Evolutionary conservation across 768 basidiomycete species (phyloP), one percentile per base, ranked within the genome.

Genomic region (Chiua virens): DNA sequence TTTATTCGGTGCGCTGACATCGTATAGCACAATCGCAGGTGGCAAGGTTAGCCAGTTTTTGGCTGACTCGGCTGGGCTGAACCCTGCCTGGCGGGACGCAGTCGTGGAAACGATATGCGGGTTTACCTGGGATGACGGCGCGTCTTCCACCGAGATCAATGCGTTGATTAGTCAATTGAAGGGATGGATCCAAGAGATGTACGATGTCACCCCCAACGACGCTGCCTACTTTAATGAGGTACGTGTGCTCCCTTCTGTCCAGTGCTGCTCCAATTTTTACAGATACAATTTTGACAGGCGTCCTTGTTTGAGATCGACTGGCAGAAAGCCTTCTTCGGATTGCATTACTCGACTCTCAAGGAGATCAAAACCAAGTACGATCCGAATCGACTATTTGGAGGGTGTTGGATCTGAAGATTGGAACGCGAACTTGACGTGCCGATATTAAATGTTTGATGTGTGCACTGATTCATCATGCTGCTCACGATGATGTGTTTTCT

Each of bases 151-250:
- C 2, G 59, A 54, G 1, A 66, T 71, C 11, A 20, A 23, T 7
- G 42, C 37, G 8, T 8, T 42, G 21, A 45, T 57, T 22, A 17
- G 51, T 3, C 58, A 62, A 8, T 11, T 62, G 1, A 40, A 42
- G 4, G 39, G 21, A 9, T 43, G 28, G 50, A 58, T 63, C 18
- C 34, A 52, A 27, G 25, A 5, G 4, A 34, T 30, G 37, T 53
- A 59, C 9, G 69, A 70, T 38, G 61, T 70, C n/a, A 57, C 65
- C 2, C 67, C 67, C 3, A 46, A 59, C 8, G 67, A 66, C 1
- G 77, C 73, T 10, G 68, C 77, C 4, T 79, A 81, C 57, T 68
- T 78, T 40, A 78, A 80, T 54, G 79, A 82, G 72, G 79, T 74
- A 18, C 2, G 50, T 27, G 20, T 30, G 4, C 11, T 9, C 11